Base-by-base conservation (phyloP, 768 basidiomycete species). In the Suillus sp. region DNA sequence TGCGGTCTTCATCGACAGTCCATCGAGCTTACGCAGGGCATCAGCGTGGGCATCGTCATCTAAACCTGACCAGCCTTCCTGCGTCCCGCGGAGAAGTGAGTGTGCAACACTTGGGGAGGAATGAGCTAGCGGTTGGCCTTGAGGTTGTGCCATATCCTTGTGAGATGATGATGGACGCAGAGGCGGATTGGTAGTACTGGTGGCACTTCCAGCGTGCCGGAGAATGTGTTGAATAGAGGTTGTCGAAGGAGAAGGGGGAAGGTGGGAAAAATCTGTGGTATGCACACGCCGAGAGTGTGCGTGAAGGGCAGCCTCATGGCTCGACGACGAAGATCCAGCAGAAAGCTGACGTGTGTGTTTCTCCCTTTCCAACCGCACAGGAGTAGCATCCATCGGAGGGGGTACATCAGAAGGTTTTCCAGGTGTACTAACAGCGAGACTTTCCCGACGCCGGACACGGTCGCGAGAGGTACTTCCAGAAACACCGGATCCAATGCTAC, bases 231-330 rank as follows among this genome's bases (percentile, higher is more conserved):
- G 90, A 62, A 95, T 94, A 6, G 92, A 92, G 6, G 91, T 88
- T n/a, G 92, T 87, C 2, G 94, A 93, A 22, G 94, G 94, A 16
- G 94, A 95, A 16, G 95, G 92, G 14, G 94, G 94, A 4, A 96
- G 81, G 71, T 93, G 92, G 1, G 95, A 93, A 75, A 93, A 95
- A 74, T 95, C 94, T 8, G 83, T 88, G 56, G 85, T 81, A 61
- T 86, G 86, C 43, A 83, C 83, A 42, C 91, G 88, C 22, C 91
- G 86, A 50, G 84, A 72, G 67, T 75, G 72, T 63, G 77, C 72
- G 55, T 68, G 74, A 61, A 88, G 86, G 63, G 76, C 80, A 13
- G 54, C 66, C 42, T 75, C 75, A 60, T 80, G 81, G 71, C 80
- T 88, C 45, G 87, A 88, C 27, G 84, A 86, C 18, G 84, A 89